These are phyloP conservation scores for Yarrowia sp. DNA, from an alignment of 805 yeast species.

Conservation along the genomic window DNA sequence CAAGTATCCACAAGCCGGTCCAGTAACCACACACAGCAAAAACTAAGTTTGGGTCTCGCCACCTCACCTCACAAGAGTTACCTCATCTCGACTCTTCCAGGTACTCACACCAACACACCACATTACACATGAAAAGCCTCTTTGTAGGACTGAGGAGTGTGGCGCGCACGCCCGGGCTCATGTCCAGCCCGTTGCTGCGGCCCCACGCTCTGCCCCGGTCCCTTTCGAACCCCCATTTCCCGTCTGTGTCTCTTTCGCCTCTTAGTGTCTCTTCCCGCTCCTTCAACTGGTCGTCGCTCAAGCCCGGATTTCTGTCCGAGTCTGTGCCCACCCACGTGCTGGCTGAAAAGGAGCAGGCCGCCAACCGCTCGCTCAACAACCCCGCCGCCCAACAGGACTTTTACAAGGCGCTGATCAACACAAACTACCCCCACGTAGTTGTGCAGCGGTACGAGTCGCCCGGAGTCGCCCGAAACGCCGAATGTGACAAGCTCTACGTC, in stretches of 20 bases:
- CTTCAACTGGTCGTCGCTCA: slow-evolving; percentile 13
- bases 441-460: slow-evolving; percentile 92
- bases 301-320: slow-evolving; percentile 19
- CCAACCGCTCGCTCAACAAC: slow-evolving; percentile 69
- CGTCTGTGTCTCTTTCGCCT: too few species aligned
- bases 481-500: slow-evolving; percentile 72
- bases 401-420: slow-evolving; percentile 65
- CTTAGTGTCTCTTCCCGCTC: background rate
- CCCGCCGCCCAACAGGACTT: slow-evolving; percentile 78
- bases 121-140: slow-evolving; percentile 6
- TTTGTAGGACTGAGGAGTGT: slow-evolving; percentile 15
- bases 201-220: background rate
- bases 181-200: background rate
- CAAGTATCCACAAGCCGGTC: too few species aligned
- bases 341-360: slow-evolving; percentile 74
- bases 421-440: slow-evolving; percentile 93
- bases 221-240: background rate
- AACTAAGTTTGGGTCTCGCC: slow-evolving; percentile 4
- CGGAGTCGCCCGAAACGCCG: slow-evolving; percentile 80
- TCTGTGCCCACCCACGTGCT: slow-evolving; percentile 33
- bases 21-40: too few species aligned
- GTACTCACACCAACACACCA: too few species aligned
- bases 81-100: too few species aligned
- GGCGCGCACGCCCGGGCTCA: background rate
- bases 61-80: background rate